A percentile compares a stretch with the other conserved stretches of the same genome.
Conservation (phyloP, 306 rosid species). For the Pterocarpus macrocarpus region DNA sequence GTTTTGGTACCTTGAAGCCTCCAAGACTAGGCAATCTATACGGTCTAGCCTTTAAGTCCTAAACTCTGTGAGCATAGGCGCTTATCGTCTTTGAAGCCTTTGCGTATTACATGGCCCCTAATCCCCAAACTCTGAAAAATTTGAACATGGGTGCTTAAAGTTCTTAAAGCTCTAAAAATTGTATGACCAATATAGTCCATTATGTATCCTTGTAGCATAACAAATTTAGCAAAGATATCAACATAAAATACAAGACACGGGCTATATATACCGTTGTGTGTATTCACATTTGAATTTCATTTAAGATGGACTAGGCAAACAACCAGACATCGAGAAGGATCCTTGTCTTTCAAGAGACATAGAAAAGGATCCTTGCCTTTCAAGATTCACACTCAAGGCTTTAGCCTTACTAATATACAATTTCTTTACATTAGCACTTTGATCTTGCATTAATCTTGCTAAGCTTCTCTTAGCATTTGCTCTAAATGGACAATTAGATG, state of each 20-base stretch:
- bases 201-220: background rate
- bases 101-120: no score
- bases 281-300: slow-evolving; percentile 33
- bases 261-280: background rate
- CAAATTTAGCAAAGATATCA: background rate
- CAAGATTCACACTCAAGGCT: slow-evolving; percentile 61
- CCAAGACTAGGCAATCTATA: no score
- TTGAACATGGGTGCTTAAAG: no score
- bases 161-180: no score
- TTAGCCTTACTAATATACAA: slow-evolving; percentile 80
- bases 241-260: background rate
- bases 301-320: slow-evolving; percentile 82
- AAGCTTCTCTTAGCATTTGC: slow-evolving; percentile 87
- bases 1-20: no score
- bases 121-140: no score
- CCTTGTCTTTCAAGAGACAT: slow-evolving; percentile 36
- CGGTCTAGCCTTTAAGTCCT: no score
- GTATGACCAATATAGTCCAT: background rate
- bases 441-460: slow-evolving; percentile 73
- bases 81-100: no score
- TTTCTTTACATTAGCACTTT: slow-evolving; percentile 77
- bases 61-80: no score
- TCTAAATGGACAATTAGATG: slow-evolving; percentile 87
- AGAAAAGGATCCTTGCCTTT: slow-evolving; percentile 43
- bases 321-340: slow-evolving; percentile 48